A percentile compares a stretch with the other conserved stretches of the same genome.
These are phyloP conservation scores for Aquanectria penicillioides DNA, from an alignment of 2,329 filamentous ascomycete species.

Conservation along the genomic window DNA sequence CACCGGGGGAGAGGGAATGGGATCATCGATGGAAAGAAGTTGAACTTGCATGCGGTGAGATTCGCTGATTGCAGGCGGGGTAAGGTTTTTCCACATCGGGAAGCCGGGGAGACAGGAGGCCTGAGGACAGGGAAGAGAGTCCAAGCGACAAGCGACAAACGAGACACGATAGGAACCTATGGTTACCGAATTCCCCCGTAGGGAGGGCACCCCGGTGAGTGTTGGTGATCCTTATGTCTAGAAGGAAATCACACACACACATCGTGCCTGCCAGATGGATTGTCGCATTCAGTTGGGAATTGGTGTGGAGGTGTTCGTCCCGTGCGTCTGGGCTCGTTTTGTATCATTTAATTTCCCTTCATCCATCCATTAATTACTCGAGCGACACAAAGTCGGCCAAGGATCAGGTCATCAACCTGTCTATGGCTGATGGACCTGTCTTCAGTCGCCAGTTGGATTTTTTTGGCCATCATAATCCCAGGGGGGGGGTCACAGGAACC, in stretches of 20 bases:
- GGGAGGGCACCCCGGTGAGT: conserved; percentile 10
- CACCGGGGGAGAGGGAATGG: background rate
- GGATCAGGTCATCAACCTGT: conserved; percentile 14
- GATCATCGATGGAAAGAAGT: conserved; percentile 4
- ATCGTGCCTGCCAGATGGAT: conserved; percentile 8
- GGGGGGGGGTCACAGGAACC: background rate
- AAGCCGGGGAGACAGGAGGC: conserved; percentile 2
- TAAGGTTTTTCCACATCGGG: conserved; percentile 10
- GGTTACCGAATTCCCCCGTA: conserved; percentile 4
- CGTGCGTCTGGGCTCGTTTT: background rate
- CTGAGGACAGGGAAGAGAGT: background rate
- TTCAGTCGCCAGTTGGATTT: conserved; percentile 3
- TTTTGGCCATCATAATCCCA: too few species aligned
- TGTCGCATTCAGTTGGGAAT: conserved; percentile 4
- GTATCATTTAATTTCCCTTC: conserved; percentile 12
- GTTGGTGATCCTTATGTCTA: conserved; percentile 13
- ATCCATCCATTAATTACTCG: background rate
- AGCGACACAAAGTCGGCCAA: background rate
- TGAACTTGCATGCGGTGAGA: background rate
- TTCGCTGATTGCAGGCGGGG: conserved; percentile 14
- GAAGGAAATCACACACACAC: background rate
- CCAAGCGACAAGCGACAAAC: background rate
- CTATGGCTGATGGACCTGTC: background rate
- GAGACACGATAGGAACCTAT: background rate
- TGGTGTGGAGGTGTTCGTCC: conserved; percentile 5